Evolutionary conservation across 1,284 basidiomycete species (phyloP).

Genomic region (Pseudozyma pruni): DNA sequence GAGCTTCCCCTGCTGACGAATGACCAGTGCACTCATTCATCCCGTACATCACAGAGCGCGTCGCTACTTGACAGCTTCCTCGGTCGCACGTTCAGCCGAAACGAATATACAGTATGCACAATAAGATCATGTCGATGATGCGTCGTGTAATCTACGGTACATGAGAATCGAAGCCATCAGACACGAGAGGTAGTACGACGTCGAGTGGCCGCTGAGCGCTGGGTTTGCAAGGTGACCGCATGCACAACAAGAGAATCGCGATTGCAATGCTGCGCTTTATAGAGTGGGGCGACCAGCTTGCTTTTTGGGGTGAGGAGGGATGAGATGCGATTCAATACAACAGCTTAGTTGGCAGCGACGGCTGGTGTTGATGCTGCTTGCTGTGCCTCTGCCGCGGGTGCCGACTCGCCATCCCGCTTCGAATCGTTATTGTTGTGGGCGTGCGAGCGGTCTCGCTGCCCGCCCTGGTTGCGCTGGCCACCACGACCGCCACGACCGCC

Average conservation of each 20-base stretch:
- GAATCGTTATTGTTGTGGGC: slow-evolving; percentile 21
- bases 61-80: no score
- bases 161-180: slow-evolving; percentile 23
- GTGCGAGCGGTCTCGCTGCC: slow-evolving; percentile 41
- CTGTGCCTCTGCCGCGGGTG: slow-evolving; percentile 29
- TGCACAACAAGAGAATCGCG: no score
- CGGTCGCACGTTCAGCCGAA: no score
- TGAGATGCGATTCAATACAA: background rate
- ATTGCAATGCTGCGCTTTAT: slow-evolving; percentile 15
- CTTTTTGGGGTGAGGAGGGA: slow-evolving; percentile 10
- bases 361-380: slow-evolving; percentile 35
- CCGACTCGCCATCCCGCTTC: slow-evolving; percentile 38
- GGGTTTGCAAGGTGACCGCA: no score
- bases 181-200: slow-evolving; percentile 10
- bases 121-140: slow-evolving; percentile 19
- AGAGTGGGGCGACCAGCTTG: slow-evolving; percentile 4
- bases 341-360: slow-evolving; percentile 35
- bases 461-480: slow-evolving; percentile 53
- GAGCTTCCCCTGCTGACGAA: no score
- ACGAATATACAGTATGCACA: slow-evolving; percentile 14
- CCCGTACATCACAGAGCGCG: no score
- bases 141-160: slow-evolving; percentile 34
- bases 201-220: no score
- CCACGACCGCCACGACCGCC: slow-evolving; percentile 58
- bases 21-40: no score